Percentiles rank a stretch among this genome's conserved stretches.
Conservation (phyloP, 441 rosid genomes). For the Populus trichocarpa region DNA sequence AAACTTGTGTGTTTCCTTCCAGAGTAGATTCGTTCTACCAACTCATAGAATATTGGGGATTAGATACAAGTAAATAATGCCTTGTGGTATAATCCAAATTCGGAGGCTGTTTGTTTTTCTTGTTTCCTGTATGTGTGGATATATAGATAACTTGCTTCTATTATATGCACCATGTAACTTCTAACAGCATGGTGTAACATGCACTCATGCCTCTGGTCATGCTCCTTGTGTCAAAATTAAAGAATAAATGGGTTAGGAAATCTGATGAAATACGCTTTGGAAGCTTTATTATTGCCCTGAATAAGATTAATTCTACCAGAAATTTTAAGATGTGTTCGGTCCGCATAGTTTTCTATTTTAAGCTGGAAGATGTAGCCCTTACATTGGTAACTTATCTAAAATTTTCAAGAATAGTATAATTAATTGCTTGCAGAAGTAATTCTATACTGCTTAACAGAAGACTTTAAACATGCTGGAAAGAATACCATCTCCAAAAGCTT, state of each 20-base stretch:
- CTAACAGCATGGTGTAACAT: not conserved
- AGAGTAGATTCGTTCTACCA: not conserved
- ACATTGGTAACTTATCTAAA: not conserved
- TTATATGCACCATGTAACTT: not conserved
- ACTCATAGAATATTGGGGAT: not conserved
- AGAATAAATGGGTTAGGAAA: not conserved
- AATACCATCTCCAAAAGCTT: no score
- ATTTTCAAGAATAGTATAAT: not conserved
- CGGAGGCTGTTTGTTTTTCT: slow-evolving; percentile 1
- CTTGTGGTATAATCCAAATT: not conserved
- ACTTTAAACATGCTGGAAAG: no score
- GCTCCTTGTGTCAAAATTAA: not conserved
- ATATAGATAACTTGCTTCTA: not conserved
- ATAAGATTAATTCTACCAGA: not conserved
- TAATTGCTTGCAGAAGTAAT: no score
- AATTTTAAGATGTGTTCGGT: not conserved
- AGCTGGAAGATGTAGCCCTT: not conserved
- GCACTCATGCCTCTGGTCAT: not conserved
- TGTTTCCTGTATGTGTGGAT: not conserved
- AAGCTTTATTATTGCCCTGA: not conserved
- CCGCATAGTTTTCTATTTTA: not conserved
- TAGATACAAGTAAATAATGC: not conserved
- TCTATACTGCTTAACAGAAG: no score
- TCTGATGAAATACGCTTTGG: not conserved
- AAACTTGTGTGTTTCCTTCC: not conserved